phyloP scores from a whole-genome alignment of 352 stramenopile species.

The Thalassiosira sp. region DNA sequence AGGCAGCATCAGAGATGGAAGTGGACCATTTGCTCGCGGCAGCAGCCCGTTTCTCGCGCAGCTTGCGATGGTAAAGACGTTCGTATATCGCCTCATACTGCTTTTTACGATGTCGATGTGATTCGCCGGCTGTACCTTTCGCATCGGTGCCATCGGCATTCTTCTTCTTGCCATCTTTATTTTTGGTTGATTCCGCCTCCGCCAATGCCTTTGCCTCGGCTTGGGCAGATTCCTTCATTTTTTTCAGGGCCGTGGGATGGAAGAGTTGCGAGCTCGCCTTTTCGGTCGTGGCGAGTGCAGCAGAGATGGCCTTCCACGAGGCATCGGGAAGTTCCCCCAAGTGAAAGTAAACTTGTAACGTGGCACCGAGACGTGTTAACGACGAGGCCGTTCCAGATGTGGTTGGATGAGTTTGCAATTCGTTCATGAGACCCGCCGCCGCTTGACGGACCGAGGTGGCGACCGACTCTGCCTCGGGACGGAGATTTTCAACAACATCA shows the following conservation, averaged over 20 bases:
- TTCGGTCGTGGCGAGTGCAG: constrained; percentile 56
- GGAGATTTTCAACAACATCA: constrained; percentile 66
- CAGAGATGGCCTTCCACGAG: constrained; percentile 67
- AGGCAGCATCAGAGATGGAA: constrained; percentile 51
- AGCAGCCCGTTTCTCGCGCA: constrained; percentile 59
- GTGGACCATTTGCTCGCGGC: constrained; percentile 56
- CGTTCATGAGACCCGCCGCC: constrained; percentile 57
- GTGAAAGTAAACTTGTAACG: constrained; percentile 81
- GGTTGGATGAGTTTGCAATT: constrained; percentile 56
- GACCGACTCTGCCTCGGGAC: constrained; percentile 40
- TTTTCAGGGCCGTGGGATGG: constrained; percentile 60
- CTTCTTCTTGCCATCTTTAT: constrained; percentile 7
- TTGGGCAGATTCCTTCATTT: constrained; percentile 62
- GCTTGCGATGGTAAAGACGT: constrained; percentile 57
- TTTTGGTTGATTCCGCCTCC: constrained; percentile 30
- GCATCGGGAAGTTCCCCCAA: constrained; percentile 74
- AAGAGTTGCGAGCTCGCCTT: constrained; percentile 59
- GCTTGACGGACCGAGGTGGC: constrained; percentile 52
- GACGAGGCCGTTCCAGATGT: constrained; percentile 31
- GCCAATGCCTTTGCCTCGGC: constrained; percentile 55
- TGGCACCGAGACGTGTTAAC: constrained; percentile 58
- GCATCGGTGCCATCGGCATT: neutral
- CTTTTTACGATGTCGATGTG: constrained; percentile 54
- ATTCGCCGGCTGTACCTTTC: neutral
- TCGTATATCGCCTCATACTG: constrained; percentile 52